phyloP scores from a whole-genome alignment of 2,329 filamentous ascomycete genomes.

The Sporothrix curviconia region DNA sequence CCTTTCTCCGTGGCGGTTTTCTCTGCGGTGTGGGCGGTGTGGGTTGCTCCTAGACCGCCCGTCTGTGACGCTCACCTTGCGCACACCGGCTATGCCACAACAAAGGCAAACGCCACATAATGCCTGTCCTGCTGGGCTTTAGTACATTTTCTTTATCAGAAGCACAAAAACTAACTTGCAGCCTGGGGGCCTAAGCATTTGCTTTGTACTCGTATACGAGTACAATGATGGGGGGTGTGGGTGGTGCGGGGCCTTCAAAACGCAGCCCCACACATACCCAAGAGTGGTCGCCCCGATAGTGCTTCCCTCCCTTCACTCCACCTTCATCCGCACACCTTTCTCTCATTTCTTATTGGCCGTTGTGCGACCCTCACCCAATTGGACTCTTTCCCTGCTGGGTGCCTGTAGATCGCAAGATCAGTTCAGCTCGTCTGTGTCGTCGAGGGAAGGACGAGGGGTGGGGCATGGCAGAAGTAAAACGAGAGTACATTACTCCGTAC shows the following conservation, averaged over 20 bases:
- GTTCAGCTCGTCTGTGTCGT: conserved; percentile 9
- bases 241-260: too few species aligned
- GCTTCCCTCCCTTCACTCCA: background rate
- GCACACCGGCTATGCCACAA: background rate
- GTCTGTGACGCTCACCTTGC: background rate
- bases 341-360: background rate
- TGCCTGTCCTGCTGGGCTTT: background rate
- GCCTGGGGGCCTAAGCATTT: too few species aligned
- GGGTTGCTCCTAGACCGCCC: conserved; percentile 2
- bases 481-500: too few species aligned
- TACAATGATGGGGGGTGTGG: too few species aligned
- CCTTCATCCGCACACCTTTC: background rate
- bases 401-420: conserved; percentile 8
- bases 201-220: too few species aligned
- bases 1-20: too few species aligned
- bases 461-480: too few species aligned
- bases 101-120: background rate
- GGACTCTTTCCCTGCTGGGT: background rate
- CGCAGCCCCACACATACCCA: too few species aligned
- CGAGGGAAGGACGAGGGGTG: background rate
- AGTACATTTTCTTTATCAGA: too few species aligned
- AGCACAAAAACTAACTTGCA: too few species aligned
- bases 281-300: too few species aligned
- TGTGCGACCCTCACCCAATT: background rate
- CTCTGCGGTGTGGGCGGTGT: background rate